phyloP scores from a whole-genome alignment of 2,329 filamentous ascomycete species.

The Apiospora sp. region DNA sequence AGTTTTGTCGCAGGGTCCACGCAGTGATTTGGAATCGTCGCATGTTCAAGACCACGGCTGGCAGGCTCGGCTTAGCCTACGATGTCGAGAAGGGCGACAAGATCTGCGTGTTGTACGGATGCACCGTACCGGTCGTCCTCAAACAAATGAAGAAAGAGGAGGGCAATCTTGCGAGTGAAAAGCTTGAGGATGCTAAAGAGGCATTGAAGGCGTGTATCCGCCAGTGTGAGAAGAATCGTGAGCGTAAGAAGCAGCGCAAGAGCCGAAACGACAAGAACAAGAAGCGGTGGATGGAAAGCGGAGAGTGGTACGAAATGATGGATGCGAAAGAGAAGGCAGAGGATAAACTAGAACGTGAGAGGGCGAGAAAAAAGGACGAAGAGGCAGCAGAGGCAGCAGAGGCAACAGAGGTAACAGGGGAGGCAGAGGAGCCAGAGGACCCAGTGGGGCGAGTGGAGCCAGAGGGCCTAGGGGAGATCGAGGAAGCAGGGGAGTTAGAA shows the following conservation, averaged over 20 bases:
- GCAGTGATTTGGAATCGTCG: conserved; percentile 39
- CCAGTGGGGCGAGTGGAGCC: too few species aligned
- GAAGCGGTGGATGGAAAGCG: not conserved
- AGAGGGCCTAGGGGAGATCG: too few species aligned
- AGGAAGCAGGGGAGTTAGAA: too few species aligned
- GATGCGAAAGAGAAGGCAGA: not conserved
- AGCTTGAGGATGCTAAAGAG: not conserved
- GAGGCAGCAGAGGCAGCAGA: too few species aligned
- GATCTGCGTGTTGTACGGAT: conserved; percentile 37
- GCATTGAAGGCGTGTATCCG: not conserved
- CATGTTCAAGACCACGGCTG: conserved; percentile 29
- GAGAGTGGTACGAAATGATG: not conserved
- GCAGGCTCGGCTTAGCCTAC: not conserved
- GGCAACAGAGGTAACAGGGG: too few species aligned
- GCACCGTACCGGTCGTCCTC: conserved; percentile 37
- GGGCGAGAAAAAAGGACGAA: not conserved
- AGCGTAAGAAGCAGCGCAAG: not conserved
- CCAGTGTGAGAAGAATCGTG: not conserved
- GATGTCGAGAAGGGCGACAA: conserved; percentile 31
- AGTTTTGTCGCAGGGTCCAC: conserved; percentile 34
- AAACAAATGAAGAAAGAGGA: not conserved
- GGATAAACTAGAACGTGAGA: not conserved
- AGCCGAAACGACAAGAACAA: not conserved
- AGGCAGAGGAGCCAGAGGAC: too few species aligned
- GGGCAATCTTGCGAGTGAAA: not conserved